Conservation (phyloP, 2,329 filamentous ascomycete genomes). For the Colletotrichum sansevieriae region DNA sequence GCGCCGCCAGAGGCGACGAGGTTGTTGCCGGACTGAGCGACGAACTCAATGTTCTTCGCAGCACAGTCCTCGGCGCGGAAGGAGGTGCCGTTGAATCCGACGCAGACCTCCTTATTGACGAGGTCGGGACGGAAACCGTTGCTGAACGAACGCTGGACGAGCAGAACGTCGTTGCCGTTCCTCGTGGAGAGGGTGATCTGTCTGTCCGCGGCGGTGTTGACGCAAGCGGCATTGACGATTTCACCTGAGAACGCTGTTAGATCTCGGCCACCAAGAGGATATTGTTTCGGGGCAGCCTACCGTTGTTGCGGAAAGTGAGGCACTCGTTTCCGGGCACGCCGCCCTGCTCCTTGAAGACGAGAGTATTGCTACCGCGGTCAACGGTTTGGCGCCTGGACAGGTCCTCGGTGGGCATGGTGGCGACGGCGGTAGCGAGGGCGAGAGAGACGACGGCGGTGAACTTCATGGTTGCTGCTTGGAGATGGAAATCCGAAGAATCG, state of each 20-base stretch:
- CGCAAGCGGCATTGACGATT: constrained; percentile 57
- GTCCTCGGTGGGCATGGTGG: constrained; percentile 39
- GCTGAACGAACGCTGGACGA: constrained; percentile 54
- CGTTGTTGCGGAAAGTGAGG: constrained; percentile 59
- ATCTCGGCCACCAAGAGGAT: not conserved
- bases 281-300: constrained; percentile 41
- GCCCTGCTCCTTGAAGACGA: constrained; percentile 55
- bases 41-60: constrained; percentile 44
- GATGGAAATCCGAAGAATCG: not conserved
- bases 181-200: constrained; percentile 54
- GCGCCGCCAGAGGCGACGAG: constrained; percentile 49
- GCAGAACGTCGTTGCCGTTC: constrained; percentile 49
- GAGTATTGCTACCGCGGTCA: constrained; percentile 27
- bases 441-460: constrained; percentile 44
- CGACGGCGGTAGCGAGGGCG: constrained; percentile 41
- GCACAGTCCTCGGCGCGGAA: constrained; percentile 54
- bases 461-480: constrained; percentile 41
- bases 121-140: constrained; percentile 55
- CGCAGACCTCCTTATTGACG: constrained; percentile 52
- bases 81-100: constrained; percentile 55
- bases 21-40: constrained; percentile 47
- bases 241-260: constrained; percentile 48
- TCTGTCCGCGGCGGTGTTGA: constrained; percentile 53
- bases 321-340: constrained; percentile 53
- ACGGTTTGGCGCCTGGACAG: constrained; percentile 32